Percentiles rank a stretch among this genome's conserved stretches.
phyloP scores from a whole-genome alignment of 257 asterid genomes.

The Verbascum thapsus region DNA sequence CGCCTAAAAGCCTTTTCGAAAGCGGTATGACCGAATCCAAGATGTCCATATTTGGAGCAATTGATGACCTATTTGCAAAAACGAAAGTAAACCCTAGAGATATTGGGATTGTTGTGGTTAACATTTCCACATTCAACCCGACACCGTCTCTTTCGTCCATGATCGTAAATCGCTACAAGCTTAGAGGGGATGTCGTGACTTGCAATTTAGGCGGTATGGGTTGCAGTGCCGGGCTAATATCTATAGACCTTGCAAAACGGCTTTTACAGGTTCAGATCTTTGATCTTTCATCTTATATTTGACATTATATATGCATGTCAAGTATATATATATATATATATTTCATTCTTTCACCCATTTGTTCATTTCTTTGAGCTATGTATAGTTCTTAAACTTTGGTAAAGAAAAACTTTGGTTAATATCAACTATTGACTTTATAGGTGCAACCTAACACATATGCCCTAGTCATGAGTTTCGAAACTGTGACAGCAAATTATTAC shows the following conservation, averaged over 20 bases:
- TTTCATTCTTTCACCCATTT: too few relatives aligned
- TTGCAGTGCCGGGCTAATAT: constrained; percentile 55
- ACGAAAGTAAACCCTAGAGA: constrained; percentile 44
- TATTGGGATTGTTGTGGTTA: constrained; percentile 54
- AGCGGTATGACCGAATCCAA: constrained; percentile 48
- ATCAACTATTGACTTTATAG: constrained; percentile 28
- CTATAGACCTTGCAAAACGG: constrained; percentile 54
- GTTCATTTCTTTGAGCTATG: too few relatives aligned
- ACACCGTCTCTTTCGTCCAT: constrained; percentile 56
- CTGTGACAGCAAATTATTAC: constrained; percentile 43
- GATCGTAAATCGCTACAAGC: constrained; percentile 59
- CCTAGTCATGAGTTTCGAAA: constrained; percentile 53
- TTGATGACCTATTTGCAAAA: constrained; percentile 47
- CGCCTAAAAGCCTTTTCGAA: constrained; percentile 33
- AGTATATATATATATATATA: too few relatives aligned
- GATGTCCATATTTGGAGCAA: constrained; percentile 47
- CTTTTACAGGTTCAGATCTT: constrained; percentile 44
- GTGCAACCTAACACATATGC: constrained; percentile 55
- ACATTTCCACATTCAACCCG: constrained; percentile 48
- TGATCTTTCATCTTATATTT: too few relatives aligned
- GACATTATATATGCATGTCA: too few relatives aligned
- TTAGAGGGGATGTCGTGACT: constrained; percentile 49
- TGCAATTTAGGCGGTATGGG: constrained; percentile 68
- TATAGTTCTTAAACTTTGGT: too few relatives aligned
- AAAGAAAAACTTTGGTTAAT: not conserved